These are phyloP conservation scores for Euphorbia pulcherrima DNA, from an alignment of 345 rosid genomes.

Conservation along the genomic window DNA sequence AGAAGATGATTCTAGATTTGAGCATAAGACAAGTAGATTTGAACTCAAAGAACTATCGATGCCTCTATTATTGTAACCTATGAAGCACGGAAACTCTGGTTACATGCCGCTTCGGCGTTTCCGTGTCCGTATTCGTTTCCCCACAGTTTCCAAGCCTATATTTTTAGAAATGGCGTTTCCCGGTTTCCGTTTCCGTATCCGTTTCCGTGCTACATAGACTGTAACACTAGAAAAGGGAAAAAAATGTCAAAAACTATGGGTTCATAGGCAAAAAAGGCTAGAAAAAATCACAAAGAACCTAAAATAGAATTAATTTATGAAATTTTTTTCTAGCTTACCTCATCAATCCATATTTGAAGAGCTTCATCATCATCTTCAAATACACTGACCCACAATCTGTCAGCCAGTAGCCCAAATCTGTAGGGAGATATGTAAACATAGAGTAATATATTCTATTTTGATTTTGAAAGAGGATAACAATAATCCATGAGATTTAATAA, in stretches of 20 bases:
- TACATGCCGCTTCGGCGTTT: no score
- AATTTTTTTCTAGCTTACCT: conserved; percentile 36
- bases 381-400: conserved; percentile 79
- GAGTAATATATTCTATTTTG: background rate
- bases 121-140: no score
- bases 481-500: conserved; percentile 1
- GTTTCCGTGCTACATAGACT: no score
- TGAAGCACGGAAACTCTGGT: no score
- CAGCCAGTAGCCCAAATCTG: conserved; percentile 62
- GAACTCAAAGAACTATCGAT: background rate
- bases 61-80: background rate
- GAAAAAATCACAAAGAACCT: background rate
- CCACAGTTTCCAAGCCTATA: no score
- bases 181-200: no score
- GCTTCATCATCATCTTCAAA: conserved; percentile 87
- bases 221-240: no score
- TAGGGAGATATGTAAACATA: conserved; percentile 14
- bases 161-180: no score
- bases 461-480: background rate
- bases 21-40: conserved; percentile 1
- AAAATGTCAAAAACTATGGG: background rate
- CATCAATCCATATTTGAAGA: conserved; percentile 74
- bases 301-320: conserved; percentile 2
- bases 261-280: no score
- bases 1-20: conserved; percentile 2